Evolutionary conservation across 148 eudicot species (phyloP), one percentile per base, ranked within the genome.

Genomic region (Persicaria maculosa): DNA sequence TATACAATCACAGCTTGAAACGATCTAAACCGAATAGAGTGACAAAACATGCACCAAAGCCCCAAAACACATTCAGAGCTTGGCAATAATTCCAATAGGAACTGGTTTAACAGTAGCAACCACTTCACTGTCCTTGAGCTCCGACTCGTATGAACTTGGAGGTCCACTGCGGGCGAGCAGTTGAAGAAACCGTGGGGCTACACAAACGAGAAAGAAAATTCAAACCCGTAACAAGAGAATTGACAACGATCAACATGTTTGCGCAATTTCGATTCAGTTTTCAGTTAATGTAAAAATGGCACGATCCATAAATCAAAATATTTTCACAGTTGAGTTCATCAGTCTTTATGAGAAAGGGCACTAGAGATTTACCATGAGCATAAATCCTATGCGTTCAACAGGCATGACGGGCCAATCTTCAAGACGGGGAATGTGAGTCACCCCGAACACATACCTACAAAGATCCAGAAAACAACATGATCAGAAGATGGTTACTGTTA

Each of bases 391-490:
- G 73, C 50, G 96, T 71, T 95, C 98, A 15, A 90, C 97, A 3
- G 98, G 97, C 98, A 95, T 95, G 47, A 95, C 97, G 79, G 98
- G 98, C 97, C 97, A 95, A 81, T 95, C 98, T 85, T 95, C 98
- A 73, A 95, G 61, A 47, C 98, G 89, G 73, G 98, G 98, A 76
- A 95, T 85, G 75, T 92, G 97, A 57, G 98, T 92, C 82, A 94
- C 78, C 67, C 97, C 98, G 77, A 94, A 94, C 6, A 94, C 93
- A 72, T 91, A 94, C 98, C 98, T 94, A 79, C 55, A 74, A 65
- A 15, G 40, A 75, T 9, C 64, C 70, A 74, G 73, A 72, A 58
- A 59, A 9, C 46, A 64, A 36, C 11, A 64, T 17, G 17, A 58
- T 65, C 47, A 75, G 67, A 44, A 11, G 36, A 0, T 71, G 55